Percentiles rank a stretch among this genome's conserved stretches.
Conservation (phyloP, 495 filamentous ascomycete genomes). For the Penicillium tannophilum region DNA sequence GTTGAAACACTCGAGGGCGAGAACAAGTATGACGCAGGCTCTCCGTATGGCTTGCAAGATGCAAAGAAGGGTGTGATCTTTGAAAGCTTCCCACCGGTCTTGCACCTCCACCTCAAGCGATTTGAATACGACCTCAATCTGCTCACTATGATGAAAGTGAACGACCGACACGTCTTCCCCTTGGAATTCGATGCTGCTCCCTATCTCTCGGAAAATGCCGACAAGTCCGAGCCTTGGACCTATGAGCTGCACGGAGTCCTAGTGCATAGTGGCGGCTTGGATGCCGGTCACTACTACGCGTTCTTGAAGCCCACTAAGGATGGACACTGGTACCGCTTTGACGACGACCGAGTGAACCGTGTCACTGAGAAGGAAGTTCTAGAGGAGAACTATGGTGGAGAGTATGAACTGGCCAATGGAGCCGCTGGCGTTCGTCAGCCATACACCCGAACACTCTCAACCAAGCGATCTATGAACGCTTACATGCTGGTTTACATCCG, state of each 20-base stretch:
- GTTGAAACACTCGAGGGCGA: conserved; percentile 97
- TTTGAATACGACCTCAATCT: conserved; percentile 97
- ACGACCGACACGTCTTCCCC: conserved; percentile 96
- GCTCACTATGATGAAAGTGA: conserved; percentile 98
- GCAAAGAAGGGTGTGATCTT: conserved; percentile 98
- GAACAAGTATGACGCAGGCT: conserved; percentile 93
- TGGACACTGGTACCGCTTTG: conserved; percentile 94
- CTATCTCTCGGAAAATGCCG: conserved; percentile 85
- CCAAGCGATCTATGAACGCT: conserved; percentile 75
- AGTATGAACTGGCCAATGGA: conserved; percentile 69
- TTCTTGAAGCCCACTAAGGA: conserved; percentile 93
- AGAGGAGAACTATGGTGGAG: conserved; percentile 96
- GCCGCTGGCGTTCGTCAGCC: conserved; percentile 60
- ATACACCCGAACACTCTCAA: conserved; percentile 65
- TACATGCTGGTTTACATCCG: conserved; percentile 99
- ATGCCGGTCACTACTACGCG: conserved; percentile 99
- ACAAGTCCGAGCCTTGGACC: conserved; percentile 82
- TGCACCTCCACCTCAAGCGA: conserved; percentile 94
- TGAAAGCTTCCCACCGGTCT: conserved; percentile 88
- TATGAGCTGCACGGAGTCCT: conserved; percentile 95
- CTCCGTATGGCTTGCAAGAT: conserved; percentile 89
- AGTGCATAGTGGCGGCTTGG: conserved; percentile 94
- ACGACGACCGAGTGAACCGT: conserved; percentile 93
- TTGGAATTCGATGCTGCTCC: conserved; percentile 87
- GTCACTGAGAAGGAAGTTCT: conserved; percentile 89